Evolutionary conservation across 2,329 filamentous ascomycete species (phyloP).

Genomic region (Fusarium sacchari): DNA sequence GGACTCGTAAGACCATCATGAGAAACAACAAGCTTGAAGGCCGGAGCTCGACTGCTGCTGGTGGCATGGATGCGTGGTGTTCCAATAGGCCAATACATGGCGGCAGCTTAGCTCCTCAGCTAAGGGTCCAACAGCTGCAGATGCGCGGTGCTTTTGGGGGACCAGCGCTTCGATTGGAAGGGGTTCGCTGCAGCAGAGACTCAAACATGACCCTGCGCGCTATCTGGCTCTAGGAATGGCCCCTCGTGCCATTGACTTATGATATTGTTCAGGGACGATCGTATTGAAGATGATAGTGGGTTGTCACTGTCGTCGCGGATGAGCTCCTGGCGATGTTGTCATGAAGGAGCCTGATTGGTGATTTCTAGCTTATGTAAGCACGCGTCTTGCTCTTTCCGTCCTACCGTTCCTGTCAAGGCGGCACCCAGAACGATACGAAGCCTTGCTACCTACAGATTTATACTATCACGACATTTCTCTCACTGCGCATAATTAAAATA

Average conservation of each 20-base stretch:
- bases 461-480: neutral
- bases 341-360: slow-evolving; percentile 28
- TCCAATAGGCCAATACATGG: slow-evolving; percentile 93
- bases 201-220: slow-evolving; percentile 43
- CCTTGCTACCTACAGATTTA: neutral
- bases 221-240: slow-evolving; percentile 21
- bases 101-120: slow-evolving; percentile 47
- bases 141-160: slow-evolving; percentile 31
- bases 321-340: slow-evolving; percentile 34
- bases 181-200: slow-evolving; percentile 27
- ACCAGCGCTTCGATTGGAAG: slow-evolving; percentile 21
- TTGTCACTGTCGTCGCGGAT: slow-evolving; percentile 26
- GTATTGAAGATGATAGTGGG: slow-evolving; percentile 21
- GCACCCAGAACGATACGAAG: neutral
- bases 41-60: slow-evolving; percentile 69
- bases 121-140: slow-evolving; percentile 26
- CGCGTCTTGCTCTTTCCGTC: slow-evolving; percentile 6
- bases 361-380: slow-evolving; percentile 25
- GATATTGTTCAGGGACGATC: slow-evolving; percentile 22
- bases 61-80: slow-evolving; percentile 85
- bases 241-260: slow-evolving; percentile 39
- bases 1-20: slow-evolving; percentile 67
- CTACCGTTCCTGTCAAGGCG: neutral
- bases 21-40: slow-evolving; percentile 62
- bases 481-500: neutral